phyloP scores from a whole-genome alignment of 2,329 filamentous ascomycete species.

The Fusarium sp. region DNA sequence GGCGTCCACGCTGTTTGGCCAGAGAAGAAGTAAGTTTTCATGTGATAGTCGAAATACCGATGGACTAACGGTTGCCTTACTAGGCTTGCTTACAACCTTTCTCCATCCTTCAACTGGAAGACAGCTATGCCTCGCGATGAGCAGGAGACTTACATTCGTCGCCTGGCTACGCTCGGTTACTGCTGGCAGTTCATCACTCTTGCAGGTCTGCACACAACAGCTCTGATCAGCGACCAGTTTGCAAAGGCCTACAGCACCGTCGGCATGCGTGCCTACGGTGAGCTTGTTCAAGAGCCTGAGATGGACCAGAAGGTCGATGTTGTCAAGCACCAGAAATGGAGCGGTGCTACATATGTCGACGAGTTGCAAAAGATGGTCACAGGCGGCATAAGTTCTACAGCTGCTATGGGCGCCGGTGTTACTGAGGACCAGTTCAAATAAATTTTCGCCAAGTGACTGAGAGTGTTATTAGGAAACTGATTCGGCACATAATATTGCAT shows the following conservation, averaged over 20 bases:
- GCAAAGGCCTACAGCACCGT: conserved; percentile 81
- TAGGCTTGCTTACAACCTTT: conserved; percentile 97
- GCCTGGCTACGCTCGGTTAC: conserved; percentile 89
- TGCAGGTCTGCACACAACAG: conserved; percentile 94
- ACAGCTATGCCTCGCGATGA: conserved; percentile 90
- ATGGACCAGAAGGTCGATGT: conserved; percentile 92
- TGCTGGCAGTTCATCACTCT: conserved; percentile 99
- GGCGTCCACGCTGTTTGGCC: conserved; percentile 96
- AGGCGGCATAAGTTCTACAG: conserved; percentile 89
- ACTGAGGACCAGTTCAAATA: conserved; percentile 92
- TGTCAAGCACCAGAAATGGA: conserved; percentile 99
- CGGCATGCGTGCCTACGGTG: conserved; percentile 96
- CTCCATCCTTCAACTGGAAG: conserved; percentile 99
- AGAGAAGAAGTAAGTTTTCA: conserved; percentile 83
- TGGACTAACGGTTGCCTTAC: conserved; percentile 28
- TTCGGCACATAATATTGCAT: not conserved
- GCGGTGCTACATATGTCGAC: conserved; percentile 92
- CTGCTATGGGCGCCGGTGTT: conserved; percentile 96
- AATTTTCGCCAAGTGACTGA: not conserved
- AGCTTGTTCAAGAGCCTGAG: conserved; percentile 97
- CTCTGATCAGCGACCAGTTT: conserved; percentile 91
- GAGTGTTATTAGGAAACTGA: not conserved
- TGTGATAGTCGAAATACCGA: conserved; percentile 2
- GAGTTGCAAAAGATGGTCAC: conserved; percentile 97
- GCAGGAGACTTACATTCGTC: conserved; percentile 96